A percentile compares a stretch with the other conserved stretches of the same genome.
Conservation (phyloP, 176 grass and related monocot species). For the sorghum (Sorghum bicolor) region DNA sequence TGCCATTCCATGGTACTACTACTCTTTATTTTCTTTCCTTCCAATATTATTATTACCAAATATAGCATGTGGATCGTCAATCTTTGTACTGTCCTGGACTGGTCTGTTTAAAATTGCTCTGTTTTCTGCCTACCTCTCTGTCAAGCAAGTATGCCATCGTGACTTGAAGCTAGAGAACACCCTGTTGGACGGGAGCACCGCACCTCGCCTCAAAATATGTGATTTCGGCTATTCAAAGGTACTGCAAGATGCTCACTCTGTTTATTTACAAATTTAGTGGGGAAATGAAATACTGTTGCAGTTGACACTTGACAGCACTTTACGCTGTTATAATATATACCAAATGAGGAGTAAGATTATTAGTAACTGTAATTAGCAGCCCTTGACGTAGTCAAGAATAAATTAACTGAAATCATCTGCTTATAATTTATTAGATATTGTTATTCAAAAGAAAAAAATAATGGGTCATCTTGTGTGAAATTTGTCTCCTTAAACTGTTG, state of each 20-base stretch:
- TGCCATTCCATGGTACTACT: conserved; percentile 70
- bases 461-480: not conserved
- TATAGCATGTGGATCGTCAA: not conserved
- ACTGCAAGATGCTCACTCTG: not conserved
- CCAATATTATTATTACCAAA: not conserved
- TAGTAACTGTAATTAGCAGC: not conserved
- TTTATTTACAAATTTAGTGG: not conserved
- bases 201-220: conserved; percentile 75
- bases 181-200: conserved; percentile 57
- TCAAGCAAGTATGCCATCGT: conserved; percentile 82
- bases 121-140: conserved; percentile 3
- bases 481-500: not conserved
- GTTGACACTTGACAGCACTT: not conserved
- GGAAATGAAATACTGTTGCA: not conserved
- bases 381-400: not conserved
- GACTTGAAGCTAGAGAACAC: conserved; percentile 84
- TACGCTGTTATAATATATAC: not conserved
- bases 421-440: not conserved
- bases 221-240: conserved; percentile 86
- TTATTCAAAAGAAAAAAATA: not conserved
- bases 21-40: not conserved
- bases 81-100: not conserved
- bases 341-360: not conserved
- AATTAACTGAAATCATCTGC: too few relatives aligned
- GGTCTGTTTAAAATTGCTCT: conserved; percentile 6